Evolutionary conservation across 257 asterid species (phyloP).

Genomic region (Nicotiana sylvestris): DNA sequence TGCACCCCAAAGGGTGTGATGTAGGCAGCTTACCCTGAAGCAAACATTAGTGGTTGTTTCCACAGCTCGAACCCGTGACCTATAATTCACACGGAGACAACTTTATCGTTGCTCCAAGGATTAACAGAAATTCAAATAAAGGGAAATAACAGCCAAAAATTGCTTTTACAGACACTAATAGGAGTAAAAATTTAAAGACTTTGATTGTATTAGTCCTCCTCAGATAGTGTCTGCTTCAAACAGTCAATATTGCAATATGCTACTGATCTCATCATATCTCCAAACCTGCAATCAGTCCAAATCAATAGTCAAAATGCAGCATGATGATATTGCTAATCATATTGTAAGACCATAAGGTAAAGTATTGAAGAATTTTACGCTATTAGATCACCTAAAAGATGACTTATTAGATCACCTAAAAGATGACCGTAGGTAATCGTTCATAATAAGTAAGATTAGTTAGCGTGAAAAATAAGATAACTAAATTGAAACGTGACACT

Average conservation of each 20-base stretch:
- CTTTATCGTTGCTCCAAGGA: neutral
- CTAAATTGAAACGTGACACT: neutral
- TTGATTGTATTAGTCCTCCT: constrained; percentile 1
- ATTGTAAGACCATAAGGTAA: neutral
- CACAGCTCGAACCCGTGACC: too few species aligned
- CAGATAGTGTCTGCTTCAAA: constrained; percentile 6
- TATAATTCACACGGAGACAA: too few species aligned
- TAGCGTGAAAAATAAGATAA: neutral
- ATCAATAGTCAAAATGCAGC: neutral
- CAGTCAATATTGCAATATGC: constrained; percentile 10
- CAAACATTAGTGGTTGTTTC: too few species aligned
- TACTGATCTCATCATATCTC: constrained; percentile 15
- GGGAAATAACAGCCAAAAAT: neutral
- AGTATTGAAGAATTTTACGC: neutral
- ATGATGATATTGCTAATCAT: neutral
- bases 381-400: neutral
- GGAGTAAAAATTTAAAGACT: neutral
- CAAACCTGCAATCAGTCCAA: constrained; percentile 5
- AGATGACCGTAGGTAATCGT: too few species aligned
- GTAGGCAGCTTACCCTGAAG: too few species aligned
- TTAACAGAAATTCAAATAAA: neutral
- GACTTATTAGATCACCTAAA: too few species aligned
- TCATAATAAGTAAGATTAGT: neutral
- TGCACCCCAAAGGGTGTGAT: too few species aligned
- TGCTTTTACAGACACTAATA: neutral